Base-by-base conservation (phyloP, 192 early-diverging fungal species). In the Umbelopsis sp. region DNA sequence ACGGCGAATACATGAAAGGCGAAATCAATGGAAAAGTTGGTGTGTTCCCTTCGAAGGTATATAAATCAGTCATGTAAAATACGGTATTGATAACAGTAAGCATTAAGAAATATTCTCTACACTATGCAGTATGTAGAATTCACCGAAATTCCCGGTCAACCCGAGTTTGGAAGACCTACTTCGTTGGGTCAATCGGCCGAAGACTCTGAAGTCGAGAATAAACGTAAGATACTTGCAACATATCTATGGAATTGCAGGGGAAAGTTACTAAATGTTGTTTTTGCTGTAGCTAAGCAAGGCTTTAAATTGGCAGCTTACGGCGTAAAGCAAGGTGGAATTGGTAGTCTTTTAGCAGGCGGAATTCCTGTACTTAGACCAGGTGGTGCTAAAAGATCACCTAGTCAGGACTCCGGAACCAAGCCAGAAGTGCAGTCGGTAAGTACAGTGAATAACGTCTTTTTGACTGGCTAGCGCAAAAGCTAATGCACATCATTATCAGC, bases 311-410 rank as follows among this genome's bases (percentile, higher is more conserved):
- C 89, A 11, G 90, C 88, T 0, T 91, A 90, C 51, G 91, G 91
- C 66, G 91, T 93, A 22, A 89, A 91, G 68, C 85, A 90, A 74
- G 91, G 90, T 55, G 91, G 91, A 11, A 77, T 93, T 58, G 91
- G 91, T 50, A 87, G 87, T 47, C 77, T 93, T 33, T 88, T 93
- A 52, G 87, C 90, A 30, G 90, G 89, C 47, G 90, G 87, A 22
- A 78, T 91, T 71, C 86, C 90, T 7, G 77, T 83, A 44, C 73
- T 90, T 46, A 69, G 51, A 69, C 47, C 48, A 0, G 22, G 67
- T 2, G 48, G 51, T 69, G 67, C 48, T 25, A 52, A 41, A 21
- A 49, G 45, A n/a, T 15, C 67, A 30, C 67, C 37, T 30, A 67
- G 55, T 18, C 55, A 61, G 33, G 55, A 61, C 33, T 61, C 55